Base-by-base conservation (phyloP, 495 filamentous ascomycete species). In the Tetracladium marchalianum region DNA sequence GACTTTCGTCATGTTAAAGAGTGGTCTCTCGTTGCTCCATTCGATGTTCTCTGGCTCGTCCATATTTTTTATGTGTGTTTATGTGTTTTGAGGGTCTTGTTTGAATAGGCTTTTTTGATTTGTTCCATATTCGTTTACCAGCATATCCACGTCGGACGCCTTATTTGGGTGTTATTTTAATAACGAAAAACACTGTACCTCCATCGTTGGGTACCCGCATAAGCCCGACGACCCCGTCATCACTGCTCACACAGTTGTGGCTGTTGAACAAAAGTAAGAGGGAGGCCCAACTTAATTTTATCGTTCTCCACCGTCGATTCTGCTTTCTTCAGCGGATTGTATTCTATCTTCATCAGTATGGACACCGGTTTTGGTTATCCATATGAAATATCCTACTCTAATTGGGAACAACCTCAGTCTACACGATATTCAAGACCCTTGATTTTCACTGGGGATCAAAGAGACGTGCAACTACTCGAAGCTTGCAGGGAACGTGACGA, bases 31-130 rank as follows among this genome's bases (percentile, higher is more conserved):
- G 41, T 53, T 54, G 50, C 48, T 27, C 7, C 22, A 27, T 27
- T 27, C 22, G 22, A 27, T 27, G 46, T 17, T 40, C 7, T 27
- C 22, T 3, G 7, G 22, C 22, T 27, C 7, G 22, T 27, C 22
- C 47, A 19, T 31, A 24, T 10, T 46, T 44, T 42, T 41, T 37
- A 42, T 46, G 45, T 44, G 22, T 36, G 41, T 46, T 41, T 47
- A 53, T 50, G 46, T 44, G 43, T 37, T 49, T 41, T 53, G 49
- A 50, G 48, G 46, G 54, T 50, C 55, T 50, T 49, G 37, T 37
- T 42, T 19, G 17, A 51, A 40, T 49, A 47, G 55, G 50, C 43
- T 44, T 55, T 44, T 55, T 49, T 49, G 51, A 58, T 54, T 53
- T 43, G 50, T 51, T 39, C 22, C 31, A 33, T 31, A 35, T 13